phyloP scores from a whole-genome alignment of 257 asterid genomes.

The Nicotiana obtusifolia region DNA sequence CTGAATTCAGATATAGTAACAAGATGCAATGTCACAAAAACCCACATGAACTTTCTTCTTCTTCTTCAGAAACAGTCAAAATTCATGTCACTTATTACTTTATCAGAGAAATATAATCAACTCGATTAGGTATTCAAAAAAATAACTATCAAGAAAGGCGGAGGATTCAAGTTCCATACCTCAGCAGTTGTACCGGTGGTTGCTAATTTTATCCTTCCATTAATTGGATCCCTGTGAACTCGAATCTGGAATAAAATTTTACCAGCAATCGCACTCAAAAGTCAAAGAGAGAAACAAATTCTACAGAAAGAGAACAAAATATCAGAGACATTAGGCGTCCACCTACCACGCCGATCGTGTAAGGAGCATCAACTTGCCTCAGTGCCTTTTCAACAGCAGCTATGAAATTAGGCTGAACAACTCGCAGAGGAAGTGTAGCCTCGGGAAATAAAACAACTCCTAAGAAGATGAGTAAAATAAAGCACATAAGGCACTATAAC shows the following conservation, averaged over 20 bases:
- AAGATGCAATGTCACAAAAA: not conserved
- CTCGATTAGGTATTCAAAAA: not conserved
- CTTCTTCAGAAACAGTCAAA: not conserved
- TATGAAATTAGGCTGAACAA: slow-evolving; percentile 57
- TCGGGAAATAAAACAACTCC: slow-evolving; percentile 97
- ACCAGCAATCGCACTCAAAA: slow-evolving; percentile 15
- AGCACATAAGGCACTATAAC: not conserved
- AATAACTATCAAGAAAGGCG: not conserved
- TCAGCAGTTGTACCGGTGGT: slow-evolving; percentile 91
- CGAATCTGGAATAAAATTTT: slow-evolving; percentile 54
- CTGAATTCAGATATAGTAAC: not conserved
- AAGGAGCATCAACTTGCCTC: slow-evolving; percentile 72
- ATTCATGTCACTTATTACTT: not conserved
- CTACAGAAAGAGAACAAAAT: slow-evolving; percentile 6
- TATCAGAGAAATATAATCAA: not conserved
- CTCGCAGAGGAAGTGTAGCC: slow-evolving; percentile 93
- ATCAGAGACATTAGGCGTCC: slow-evolving; percentile 6
- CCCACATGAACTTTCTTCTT: not conserved
- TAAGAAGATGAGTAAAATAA: slow-evolving; percentile 23
- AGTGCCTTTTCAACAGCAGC: slow-evolving; percentile 85
- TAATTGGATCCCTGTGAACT: slow-evolving; percentile 46
- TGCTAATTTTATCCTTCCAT: slow-evolving; percentile 51
- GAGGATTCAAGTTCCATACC: slow-evolving; percentile 33
- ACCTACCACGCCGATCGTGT: slow-evolving; percentile 86
- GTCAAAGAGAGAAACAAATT: slow-evolving; percentile 14